A percentile compares a stretch with the other conserved stretches of the same genome.
These are phyloP conservation scores for Mediolabrus comicus DNA, from an alignment of 108 stramenopile genomes.

Conservation along the genomic window DNA sequence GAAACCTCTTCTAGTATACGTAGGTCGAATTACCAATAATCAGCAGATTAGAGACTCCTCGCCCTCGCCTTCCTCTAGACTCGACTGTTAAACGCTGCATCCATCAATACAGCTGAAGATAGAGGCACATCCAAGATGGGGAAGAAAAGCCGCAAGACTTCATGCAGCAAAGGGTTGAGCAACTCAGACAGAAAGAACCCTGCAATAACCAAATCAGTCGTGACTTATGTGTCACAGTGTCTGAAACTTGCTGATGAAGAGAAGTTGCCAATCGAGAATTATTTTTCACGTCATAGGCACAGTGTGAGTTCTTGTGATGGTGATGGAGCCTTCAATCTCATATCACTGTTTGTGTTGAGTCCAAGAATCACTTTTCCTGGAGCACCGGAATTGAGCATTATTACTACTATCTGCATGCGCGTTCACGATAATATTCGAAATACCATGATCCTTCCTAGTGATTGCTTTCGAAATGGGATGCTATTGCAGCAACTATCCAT, in stretches of 20 bases:
- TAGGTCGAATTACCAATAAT: too few species aligned
- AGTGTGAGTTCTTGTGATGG: conserved; percentile 4
- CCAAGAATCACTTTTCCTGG: neutral
- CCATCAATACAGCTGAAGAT: too few species aligned
- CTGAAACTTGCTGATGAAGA: neutral
- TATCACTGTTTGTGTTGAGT: conserved; percentile 5
- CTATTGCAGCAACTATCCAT: neutral
- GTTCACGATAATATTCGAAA: conserved; percentile 1
- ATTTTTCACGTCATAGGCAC: conserved; percentile 2
- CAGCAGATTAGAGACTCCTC: too few species aligned
- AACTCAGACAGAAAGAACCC: neutral
- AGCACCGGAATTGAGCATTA: neutral
- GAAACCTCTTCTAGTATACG: too few species aligned
- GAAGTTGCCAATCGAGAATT: neutral
- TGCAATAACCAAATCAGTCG: neutral
- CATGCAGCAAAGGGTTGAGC: neutral
- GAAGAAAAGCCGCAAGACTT: conserved; percentile 4
- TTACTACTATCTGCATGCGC: neutral
- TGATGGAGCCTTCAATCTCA: conserved; percentile 6
- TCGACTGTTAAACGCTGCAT: too few species aligned
- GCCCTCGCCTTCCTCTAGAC: too few species aligned
- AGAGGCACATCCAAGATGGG: conserved; percentile 1
- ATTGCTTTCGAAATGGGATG: neutral
- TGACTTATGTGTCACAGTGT: neutral
- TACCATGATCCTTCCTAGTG: conserved; percentile 2